Evolutionary conservation across 2,329 filamentous ascomycete species (phyloP).

Genomic region (Aschersonia sp.): DNA sequence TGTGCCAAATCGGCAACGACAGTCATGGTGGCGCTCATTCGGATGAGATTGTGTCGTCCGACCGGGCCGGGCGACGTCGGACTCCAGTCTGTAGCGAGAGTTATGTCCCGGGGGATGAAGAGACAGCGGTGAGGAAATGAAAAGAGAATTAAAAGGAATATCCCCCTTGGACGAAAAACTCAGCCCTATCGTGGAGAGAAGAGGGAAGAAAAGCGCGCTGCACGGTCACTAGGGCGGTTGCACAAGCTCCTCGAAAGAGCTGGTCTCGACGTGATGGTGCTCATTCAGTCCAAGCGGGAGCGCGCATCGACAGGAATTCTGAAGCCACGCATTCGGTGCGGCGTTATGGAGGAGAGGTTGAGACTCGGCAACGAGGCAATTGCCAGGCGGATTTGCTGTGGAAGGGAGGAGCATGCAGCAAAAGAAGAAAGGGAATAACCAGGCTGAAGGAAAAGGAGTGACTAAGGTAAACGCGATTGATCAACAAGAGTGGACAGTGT

Average conservation of each 20-base stretch:
- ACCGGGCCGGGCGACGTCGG: too few species aligned
- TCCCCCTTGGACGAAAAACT: too few species aligned
- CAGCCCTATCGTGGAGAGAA: neutral
- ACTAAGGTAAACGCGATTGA: conserved; percentile 23
- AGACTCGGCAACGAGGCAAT: neutral
- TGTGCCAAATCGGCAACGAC: neutral
- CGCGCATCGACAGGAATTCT: neutral
- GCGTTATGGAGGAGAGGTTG: neutral
- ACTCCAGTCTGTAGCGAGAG: too few species aligned
- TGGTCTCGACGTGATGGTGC: conserved; percentile 14
- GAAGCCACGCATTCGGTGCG: neutral
- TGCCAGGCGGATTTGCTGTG: neutral
- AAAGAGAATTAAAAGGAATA: neutral
- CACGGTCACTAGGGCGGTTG: conserved; percentile 6
- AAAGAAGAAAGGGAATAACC: neutral
- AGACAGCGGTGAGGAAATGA: neutral
- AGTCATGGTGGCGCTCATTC: conserved; percentile 1
- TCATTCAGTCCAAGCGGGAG: conserved; percentile 12
- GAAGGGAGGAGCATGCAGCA: neutral
- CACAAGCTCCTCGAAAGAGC: conserved; percentile 9
- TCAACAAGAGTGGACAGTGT: conserved; percentile 11
- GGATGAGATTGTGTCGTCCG: neutral
- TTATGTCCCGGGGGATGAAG: too few species aligned
- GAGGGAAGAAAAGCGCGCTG: conserved; percentile 6
- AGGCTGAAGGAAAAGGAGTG: conserved; percentile 19